Percentiles rank a stretch among this genome's conserved stretches.
Evolutionary conservation across 169 alveolate genomes (phyloP).

Genomic region (Eimeria tenella): DNA sequence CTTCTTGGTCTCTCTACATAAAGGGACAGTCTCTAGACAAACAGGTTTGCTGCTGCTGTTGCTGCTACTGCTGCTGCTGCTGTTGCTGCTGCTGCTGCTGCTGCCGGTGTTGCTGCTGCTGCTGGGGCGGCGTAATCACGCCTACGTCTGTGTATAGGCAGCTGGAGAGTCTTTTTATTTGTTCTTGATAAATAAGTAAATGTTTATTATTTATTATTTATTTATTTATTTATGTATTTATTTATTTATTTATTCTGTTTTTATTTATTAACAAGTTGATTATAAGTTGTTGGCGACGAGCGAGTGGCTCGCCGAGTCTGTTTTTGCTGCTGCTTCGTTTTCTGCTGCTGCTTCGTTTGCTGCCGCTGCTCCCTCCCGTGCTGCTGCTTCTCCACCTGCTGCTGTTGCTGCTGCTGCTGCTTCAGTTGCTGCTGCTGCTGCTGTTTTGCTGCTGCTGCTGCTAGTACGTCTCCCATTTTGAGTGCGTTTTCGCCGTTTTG

Average conservation of each 20-base stretch:
- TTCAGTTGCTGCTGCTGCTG: too few relatives aligned
- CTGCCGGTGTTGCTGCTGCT: not conserved
- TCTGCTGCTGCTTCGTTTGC: too few relatives aligned
- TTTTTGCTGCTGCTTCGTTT: too few relatives aligned
- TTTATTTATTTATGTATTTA: not conserved
- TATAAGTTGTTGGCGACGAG: too few relatives aligned
- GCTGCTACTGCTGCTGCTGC: not conserved
- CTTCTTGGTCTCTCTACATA: constrained; percentile 59
- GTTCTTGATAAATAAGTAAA: not conserved
- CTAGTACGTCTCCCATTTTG: not conserved
- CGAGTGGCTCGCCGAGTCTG: too few relatives aligned
- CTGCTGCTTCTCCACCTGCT: too few relatives aligned
- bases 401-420: too few relatives aligned
- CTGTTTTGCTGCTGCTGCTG: too few relatives aligned
- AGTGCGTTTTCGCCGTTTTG: too few relatives aligned
- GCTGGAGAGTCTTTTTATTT: not conserved
- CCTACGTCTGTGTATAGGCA: not conserved
- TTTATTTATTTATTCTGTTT: not conserved
- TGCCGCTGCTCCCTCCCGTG: too few relatives aligned
- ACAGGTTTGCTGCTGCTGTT: constrained; percentile 26
- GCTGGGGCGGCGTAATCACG: not conserved
- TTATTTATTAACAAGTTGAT: not conserved
- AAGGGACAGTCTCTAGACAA: constrained; percentile 29
- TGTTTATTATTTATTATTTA: not conserved
- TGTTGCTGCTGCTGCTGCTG: not conserved